These are phyloP conservation scores for Coemansia sp. DNA, from an alignment of 192 early-diverging fungal genomes.

Conservation along the genomic window DNA sequence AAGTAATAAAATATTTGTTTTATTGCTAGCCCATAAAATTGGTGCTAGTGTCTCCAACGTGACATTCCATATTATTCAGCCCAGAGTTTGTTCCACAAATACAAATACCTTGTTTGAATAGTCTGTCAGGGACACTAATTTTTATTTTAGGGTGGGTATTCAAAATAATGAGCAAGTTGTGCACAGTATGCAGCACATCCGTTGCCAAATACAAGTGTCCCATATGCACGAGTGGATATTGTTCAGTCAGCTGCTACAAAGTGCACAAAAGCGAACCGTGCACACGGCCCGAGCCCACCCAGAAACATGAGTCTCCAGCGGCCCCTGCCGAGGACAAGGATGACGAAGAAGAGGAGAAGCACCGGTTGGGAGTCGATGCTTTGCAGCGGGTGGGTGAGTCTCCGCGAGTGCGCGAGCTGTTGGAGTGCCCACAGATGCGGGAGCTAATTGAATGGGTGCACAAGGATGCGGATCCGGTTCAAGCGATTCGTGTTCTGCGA, in stretches of 20 bases:
- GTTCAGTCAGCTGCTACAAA: constrained; percentile 45
- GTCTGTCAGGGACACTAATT: too few species aligned
- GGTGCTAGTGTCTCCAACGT: not conserved
- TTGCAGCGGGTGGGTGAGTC: constrained; percentile 25
- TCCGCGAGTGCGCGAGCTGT: constrained; percentile 13
- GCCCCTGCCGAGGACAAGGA: not conserved
- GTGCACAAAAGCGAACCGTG: constrained; percentile 43
- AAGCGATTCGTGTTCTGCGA: constrained; percentile 38
- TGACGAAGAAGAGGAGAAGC: constrained; percentile 32
- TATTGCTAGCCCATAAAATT: constrained; percentile 3
- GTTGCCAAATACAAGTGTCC: constrained; percentile 52
- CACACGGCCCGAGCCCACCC: constrained; percentile 1
- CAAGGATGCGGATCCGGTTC: constrained; percentile 26
- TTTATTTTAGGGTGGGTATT: not conserved
- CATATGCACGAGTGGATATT: constrained; percentile 38
- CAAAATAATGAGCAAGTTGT: constrained; percentile 15
- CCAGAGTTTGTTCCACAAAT: not conserved
- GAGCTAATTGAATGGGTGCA: constrained; percentile 30
- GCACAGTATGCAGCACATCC: constrained; percentile 35
- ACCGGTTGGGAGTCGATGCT: constrained; percentile 26
- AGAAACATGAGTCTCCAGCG: not conserved
- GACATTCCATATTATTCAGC: constrained; percentile 1
- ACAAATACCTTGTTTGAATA: not conserved
- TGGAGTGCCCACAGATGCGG: constrained; percentile 25
- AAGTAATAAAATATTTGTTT: too few species aligned